A percentile compares a stretch with the other conserved stretches of the same genome.
phyloP scores from a whole-genome alignment of 495 filamentous ascomycete genomes.

The Cairneyella variabilis region DNA sequence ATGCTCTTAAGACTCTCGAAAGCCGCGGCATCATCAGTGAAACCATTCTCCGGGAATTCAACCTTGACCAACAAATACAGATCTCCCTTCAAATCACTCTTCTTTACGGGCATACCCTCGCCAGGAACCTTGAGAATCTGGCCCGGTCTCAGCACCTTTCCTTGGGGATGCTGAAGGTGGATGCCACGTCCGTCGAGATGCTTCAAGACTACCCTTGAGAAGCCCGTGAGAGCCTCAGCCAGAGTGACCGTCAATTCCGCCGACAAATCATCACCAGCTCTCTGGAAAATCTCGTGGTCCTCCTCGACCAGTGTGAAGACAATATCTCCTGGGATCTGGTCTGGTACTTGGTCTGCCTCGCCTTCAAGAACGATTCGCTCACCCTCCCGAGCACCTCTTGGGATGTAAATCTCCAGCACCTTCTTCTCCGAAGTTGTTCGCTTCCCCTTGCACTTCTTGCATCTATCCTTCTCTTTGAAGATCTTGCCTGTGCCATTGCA shows the following conservation, averaged over 20 bases:
- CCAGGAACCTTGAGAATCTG: conserved; percentile 80
- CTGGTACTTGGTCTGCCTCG: conserved; percentile 91
- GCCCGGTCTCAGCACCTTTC: conserved; percentile 71
- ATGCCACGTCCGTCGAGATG: conserved; percentile 95
- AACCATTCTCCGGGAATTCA: conserved; percentile 82
- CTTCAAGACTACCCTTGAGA: conserved; percentile 84
- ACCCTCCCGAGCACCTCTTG: conserved; percentile 81
- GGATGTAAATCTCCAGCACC: conserved; percentile 93
- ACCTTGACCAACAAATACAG: conserved; percentile 83
- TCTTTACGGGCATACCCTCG: conserved; percentile 93
- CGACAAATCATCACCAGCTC: conserved; percentile 78
- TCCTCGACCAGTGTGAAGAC: conserved; percentile 82
- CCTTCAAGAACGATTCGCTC: conserved; percentile 88
- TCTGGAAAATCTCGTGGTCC: conserved; percentile 72
- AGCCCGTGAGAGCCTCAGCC: conserved; percentile 80
- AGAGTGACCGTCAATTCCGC: conserved; percentile 77
- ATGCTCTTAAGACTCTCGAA: conserved; percentile 67
- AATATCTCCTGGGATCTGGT: conserved; percentile 88
- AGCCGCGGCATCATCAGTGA: conserved; percentile 65
- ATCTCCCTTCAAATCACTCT: conserved; percentile 77
- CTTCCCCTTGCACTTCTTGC: conserved; percentile 96
- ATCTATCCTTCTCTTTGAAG: conserved; percentile 91
- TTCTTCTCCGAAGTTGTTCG: conserved; percentile 80
- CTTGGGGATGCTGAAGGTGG: conserved; percentile 66
- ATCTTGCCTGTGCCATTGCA: conserved; percentile 80